These are phyloP conservation scores for Achlya hypogyna DNA, from an alignment of 352 stramenopile species.

Conservation along the genomic window DNA sequence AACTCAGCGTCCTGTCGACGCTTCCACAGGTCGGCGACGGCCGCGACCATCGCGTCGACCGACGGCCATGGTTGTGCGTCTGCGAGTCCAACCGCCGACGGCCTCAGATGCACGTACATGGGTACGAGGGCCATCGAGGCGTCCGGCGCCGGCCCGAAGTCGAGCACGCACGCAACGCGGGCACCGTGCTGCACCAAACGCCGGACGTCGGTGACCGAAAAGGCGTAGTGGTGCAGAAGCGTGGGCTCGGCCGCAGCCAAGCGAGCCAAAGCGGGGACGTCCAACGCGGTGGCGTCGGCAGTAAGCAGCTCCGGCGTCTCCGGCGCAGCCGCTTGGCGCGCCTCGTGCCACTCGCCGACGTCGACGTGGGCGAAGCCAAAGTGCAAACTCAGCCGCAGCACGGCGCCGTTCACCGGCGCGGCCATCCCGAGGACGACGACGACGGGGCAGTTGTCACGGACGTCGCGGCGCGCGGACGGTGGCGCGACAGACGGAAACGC, in stretches of 20 bases:
- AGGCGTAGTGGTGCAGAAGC: not conserved
- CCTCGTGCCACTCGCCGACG: conserved; percentile 6
- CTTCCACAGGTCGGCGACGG: not conserved
- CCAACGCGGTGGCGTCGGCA: not conserved
- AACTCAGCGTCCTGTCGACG: not conserved
- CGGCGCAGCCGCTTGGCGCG: not conserved
- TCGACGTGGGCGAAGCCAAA: conserved; percentile 13
- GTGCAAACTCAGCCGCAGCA: not conserved
- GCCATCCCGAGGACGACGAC: not conserved
- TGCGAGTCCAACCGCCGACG: not conserved
- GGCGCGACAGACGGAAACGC: not conserved
- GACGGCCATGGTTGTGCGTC: not conserved
- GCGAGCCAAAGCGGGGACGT: not conserved
- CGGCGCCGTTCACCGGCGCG: not conserved
- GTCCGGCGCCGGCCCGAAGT: not conserved
- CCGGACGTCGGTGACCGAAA: not conserved
- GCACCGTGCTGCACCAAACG: conserved; percentile 5
- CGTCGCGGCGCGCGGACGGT: not conserved
- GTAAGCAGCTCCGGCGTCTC: not conserved
- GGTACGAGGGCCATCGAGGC: not conserved
- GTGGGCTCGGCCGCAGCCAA: not conserved
- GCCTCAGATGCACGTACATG: not conserved
- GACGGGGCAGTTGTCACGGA: not conserved
- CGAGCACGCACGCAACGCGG: not conserved
- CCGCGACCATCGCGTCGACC: conserved; percentile 12